A percentile compares a stretch with the other conserved stretches of the same genome.
Conservation (phyloP, 495 filamentous ascomycete species). For the Aspergillus steynii region DNA sequence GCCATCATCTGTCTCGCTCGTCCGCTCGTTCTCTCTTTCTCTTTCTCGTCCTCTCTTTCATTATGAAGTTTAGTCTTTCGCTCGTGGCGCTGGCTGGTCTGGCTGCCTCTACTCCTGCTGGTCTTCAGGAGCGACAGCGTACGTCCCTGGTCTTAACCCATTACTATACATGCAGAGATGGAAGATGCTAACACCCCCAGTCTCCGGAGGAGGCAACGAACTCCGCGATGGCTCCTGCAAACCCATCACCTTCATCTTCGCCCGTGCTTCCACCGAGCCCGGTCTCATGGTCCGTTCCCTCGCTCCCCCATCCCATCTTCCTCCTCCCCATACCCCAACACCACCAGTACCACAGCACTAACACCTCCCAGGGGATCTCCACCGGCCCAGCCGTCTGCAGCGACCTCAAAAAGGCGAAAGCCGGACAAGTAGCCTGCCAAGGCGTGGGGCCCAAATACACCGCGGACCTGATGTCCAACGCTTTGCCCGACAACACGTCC, state of each 20-base stretch:
- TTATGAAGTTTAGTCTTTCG: conserved; percentile 12
- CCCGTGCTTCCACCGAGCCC: conserved; percentile 46
- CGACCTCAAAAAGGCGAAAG: conserved; percentile 28
- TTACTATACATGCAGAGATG: neutral
- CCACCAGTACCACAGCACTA: neutral
- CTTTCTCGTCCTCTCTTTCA: neutral
- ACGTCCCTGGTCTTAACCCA: conserved; percentile 19
- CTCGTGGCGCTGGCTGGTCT: conserved; percentile 18
- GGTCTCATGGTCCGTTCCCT: conserved; percentile 46
- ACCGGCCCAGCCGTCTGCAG: conserved; percentile 40
- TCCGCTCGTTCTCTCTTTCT: neutral
- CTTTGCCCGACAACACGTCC: conserved; percentile 28
- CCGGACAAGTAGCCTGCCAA: conserved; percentile 37
- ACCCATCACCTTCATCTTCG: conserved; percentile 51
- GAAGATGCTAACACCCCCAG: conserved; percentile 3
- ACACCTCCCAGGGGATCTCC: conserved; percentile 16
- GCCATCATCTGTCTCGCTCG: too few species aligned
- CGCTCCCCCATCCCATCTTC: neutral
- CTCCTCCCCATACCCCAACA: too few species aligned
- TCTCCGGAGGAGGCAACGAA: conserved; percentile 30
- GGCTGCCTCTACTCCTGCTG: conserved; percentile 23
- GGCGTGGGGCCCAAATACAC: conserved; percentile 37
- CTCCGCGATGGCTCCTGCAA: conserved; percentile 45
- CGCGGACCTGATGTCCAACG: conserved; percentile 27
- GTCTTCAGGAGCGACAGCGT: conserved; percentile 24